Conservation (phyloP, 1,139 yeast species). For the Kodamaea derodonti region DNA sequence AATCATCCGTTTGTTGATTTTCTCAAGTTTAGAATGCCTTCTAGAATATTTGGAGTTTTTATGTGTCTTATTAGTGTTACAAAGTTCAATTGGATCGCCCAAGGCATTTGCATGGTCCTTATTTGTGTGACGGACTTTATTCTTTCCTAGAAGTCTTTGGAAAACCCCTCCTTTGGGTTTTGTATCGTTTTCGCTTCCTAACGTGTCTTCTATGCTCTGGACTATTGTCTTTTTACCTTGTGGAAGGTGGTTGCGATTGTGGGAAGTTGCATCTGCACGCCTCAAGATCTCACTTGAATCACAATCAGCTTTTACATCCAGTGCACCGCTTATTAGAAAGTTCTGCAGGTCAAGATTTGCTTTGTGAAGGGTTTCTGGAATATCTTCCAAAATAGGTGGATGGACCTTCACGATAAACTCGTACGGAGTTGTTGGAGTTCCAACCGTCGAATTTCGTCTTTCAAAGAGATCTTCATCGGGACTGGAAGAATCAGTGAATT, state of each 20-base stretch:
- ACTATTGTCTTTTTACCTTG: background rate
- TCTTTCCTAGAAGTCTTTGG: background rate
- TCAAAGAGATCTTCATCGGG: background rate
- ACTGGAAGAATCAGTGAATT: conserved; percentile 1
- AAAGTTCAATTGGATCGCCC: no score
- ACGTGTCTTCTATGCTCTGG: background rate
- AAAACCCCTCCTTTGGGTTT: background rate
- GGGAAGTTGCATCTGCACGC: background rate
- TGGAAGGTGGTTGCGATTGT: background rate
- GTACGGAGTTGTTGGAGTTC: conserved; percentile 1
- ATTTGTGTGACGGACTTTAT: no score
- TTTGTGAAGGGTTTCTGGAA: background rate
- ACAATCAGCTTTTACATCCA: no score
- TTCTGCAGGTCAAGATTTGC: no score
- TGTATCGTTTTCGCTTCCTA: background rate
- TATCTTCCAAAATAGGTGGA: background rate
- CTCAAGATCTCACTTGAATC: no score
- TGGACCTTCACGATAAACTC: background rate
- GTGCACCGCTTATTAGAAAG: background rate
- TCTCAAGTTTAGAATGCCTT: no score
- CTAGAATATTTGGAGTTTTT: no score
- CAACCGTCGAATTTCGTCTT: background rate
- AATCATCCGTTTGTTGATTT: conserved; percentile 1
- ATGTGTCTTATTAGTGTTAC: no score
- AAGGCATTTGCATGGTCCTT: no score